Base-by-base conservation (phyloP, 495 filamentous ascomycete genomes). In the Cercophora scortea region DNA sequence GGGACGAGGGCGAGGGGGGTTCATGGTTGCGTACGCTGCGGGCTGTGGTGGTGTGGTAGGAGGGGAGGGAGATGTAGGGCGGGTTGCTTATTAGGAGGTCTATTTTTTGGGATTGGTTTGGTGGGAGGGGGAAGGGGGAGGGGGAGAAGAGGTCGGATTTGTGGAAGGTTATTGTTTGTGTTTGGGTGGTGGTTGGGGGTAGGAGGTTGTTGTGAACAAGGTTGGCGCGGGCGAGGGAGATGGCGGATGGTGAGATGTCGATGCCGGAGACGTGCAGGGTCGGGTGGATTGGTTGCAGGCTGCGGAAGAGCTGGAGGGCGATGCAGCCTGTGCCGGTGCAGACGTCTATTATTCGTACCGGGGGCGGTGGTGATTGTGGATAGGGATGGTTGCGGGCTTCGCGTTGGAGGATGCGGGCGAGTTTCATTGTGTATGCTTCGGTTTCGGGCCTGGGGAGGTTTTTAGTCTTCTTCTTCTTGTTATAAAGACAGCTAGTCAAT, bases 311-410 rank as follows among this genome's bases (percentile, higher is more conserved):
- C 8, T 88, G 80, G 8, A 96, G 79, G 0, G 90, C 70, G 54
- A 98, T 95, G 66, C 93, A 97, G 32, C 93, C 93, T 15, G 88
- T 88, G 4, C 93, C 93, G 0, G 88, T 87, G 65, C 93, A 97
- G 25, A 96, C 68, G 66, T 98, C 93, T 2, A 96, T 61, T 18
- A 96, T 75, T 32, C 74, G 77, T 7, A 93, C 55, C 38, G 18
- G 54, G 25, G 38, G 35, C 32, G 55, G 47, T 36, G 7, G 7
- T 42, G 46, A 52, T 17, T 32, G 18, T 55, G 15, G 47, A 2
- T 43, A 13, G 12, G 40, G 49, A 13, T 39, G 35, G 18, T 10
- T 43, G 15, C 42, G 15, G 18, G n/a, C 8, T 18, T 45, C 43
- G 43, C 10, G 3, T 1, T 33, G 18, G n/a, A 86, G 61, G 32